Percentiles rank a stretch among this genome's conserved stretches.
Conservation (phyloP, 2,329 filamentous ascomycete genomes). For the Pyricularia grisea region DNA sequence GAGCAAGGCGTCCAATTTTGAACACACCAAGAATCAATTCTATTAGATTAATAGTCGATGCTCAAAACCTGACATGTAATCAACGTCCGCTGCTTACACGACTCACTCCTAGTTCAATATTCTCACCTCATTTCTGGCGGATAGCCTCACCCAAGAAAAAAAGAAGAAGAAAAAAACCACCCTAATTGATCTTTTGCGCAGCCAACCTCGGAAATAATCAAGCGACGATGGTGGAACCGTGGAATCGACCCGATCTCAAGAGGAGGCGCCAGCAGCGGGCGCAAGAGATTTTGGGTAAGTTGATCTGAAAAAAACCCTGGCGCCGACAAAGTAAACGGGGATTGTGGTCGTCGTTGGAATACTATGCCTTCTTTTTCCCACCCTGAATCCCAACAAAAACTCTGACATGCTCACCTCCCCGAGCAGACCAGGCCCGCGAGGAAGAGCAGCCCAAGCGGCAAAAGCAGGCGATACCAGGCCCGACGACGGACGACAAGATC, state of each 20-base stretch:
- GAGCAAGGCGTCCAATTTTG: neutral
- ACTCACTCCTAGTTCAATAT: neutral
- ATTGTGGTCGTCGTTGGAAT: neutral
- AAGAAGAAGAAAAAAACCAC: too few relatives aligned
- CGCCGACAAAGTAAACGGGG: too few relatives aligned
- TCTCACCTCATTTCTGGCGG: neutral
- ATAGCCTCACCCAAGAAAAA: neutral
- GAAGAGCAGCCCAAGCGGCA: slow-evolving; percentile 37
- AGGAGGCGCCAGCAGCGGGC: neutral
- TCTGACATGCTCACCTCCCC: neutral
- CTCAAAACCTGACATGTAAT: neutral
- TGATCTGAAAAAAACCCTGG: too few relatives aligned
- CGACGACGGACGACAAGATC: slow-evolving; percentile 9
- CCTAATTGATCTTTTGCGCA: neutral
- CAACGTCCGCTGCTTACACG: neutral
- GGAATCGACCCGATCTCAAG: neutral
- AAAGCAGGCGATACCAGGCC: slow-evolving; percentile 2
- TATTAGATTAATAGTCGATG: neutral
- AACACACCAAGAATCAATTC: neutral
- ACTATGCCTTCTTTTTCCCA: slow-evolving; percentile 13
- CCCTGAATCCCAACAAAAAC: too few relatives aligned
- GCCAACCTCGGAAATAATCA: neutral
- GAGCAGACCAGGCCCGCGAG: slow-evolving; percentile 20
- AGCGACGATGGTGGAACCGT: neutral
- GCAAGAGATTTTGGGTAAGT: neutral